Percentiles rank a stretch among this genome's conserved stretches.
phyloP scores from a whole-genome alignment of 169 alveolate genomes.

The Babesia ovata region DNA sequence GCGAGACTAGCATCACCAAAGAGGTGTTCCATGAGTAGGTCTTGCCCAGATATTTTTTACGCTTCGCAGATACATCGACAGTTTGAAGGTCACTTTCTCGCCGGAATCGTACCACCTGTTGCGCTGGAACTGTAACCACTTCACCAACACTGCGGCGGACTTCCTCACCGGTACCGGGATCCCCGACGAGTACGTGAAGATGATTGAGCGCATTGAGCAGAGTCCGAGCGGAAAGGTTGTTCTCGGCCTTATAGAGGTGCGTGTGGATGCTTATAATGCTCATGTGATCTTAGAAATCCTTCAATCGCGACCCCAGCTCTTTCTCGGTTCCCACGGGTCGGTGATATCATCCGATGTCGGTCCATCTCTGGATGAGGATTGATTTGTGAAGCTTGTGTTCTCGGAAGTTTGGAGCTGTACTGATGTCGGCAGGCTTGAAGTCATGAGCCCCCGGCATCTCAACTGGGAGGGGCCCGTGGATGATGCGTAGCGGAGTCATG shows the following conservation, averaged over 20 bases:
- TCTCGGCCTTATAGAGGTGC: constrained; percentile 29
- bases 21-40: constrained; percentile 50
- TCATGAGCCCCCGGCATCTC: no score
- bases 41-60: no score
- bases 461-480: no score
- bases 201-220: constrained; percentile 31
- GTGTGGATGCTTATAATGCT: background rate
- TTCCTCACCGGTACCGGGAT: constrained; percentile 51
- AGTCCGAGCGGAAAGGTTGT: constrained; percentile 35
- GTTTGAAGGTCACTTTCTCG: constrained; percentile 28
- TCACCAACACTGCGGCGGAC: constrained; percentile 46
- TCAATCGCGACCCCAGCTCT: background rate
- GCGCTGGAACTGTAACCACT: constrained; percentile 54
- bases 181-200: constrained; percentile 38
- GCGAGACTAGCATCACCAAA: constrained; percentile 39
- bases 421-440: no score
- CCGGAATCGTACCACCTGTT: constrained; percentile 45
- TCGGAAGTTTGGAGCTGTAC: no score
- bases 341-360: background rate
- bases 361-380: no score
- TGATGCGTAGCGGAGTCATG: no score
- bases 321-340: constrained; percentile 19
- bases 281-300: background rate
- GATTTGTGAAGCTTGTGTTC: no score
- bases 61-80: constrained; percentile 39